phyloP scores from a whole-genome alignment of 768 basidiomycete species.

The Trametes coccinea region DNA sequence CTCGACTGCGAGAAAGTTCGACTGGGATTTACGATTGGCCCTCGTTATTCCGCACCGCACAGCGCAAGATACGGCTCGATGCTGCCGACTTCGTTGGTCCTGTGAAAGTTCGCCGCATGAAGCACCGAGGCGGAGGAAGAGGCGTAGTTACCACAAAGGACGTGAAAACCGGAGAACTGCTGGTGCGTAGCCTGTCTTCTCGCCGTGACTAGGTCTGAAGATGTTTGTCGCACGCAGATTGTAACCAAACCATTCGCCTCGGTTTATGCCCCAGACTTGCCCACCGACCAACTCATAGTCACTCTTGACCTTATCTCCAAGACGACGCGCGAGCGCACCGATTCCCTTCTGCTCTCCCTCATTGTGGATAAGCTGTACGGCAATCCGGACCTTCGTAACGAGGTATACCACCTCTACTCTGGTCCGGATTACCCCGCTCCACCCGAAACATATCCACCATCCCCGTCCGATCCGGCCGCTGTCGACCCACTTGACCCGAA shows the following conservation, averaged over 20 bases:
- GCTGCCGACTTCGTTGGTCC: constrained; percentile 30
- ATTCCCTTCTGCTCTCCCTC: constrained; percentile 11
- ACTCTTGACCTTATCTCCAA: constrained; percentile 17
- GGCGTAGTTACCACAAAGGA: constrained; percentile 28
- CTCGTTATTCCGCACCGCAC: constrained; percentile 21
- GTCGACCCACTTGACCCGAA: constrained; percentile 8
- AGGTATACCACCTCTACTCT: constrained; percentile 31
- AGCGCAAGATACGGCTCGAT: constrained; percentile 17
- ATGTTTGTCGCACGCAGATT: constrained; percentile 15
- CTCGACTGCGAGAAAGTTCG: constrained; percentile 24
- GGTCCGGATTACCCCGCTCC: constrained; percentile 27
- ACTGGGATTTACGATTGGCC: constrained; percentile 31
- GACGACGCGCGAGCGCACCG: constrained; percentile 4
- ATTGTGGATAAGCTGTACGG: constrained; percentile 25
- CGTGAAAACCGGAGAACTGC: constrained; percentile 29
- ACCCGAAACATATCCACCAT: constrained; percentile 20
- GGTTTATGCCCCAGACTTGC: constrained; percentile 19
- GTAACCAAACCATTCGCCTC: constrained; percentile 32
- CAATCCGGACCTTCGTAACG: constrained; percentile 24
- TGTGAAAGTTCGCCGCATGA: constrained; percentile 21
- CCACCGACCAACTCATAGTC: neutral
- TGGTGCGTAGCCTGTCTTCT: constrained; percentile 21
- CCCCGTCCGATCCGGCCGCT: neutral
- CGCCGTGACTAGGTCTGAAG: neutral
- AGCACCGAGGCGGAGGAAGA: constrained; percentile 29